Conservation (phyloP, 202 grass and related monocot species). For the Brachypodium distachyon region DNA sequence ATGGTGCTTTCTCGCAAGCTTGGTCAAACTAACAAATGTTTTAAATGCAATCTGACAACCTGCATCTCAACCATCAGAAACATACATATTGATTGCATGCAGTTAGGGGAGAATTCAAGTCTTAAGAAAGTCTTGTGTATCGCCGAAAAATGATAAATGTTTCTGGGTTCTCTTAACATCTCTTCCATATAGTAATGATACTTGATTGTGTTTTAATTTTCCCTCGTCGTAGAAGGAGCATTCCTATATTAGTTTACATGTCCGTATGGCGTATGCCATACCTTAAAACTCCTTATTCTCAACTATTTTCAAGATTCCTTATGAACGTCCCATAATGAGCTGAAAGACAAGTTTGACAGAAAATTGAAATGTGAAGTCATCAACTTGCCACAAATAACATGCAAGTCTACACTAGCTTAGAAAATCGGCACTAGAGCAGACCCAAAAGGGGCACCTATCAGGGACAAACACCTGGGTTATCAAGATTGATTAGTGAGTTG, state of each 20-base stretch:
- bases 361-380: not conserved
- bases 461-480: constrained; percentile 10
- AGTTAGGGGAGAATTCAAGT: not conserved
- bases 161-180: not conserved
- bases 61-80: not conserved
- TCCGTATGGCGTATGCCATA: not conserved
- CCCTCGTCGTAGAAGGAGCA: not conserved
- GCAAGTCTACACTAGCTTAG: not conserved
- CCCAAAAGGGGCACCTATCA: not conserved
- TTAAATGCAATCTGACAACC: not conserved
- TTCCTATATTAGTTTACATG: not conserved
- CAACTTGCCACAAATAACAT: not conserved
- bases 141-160: not conserved
- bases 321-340: not conserved
- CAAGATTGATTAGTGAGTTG: not conserved
- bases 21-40: not conserved
- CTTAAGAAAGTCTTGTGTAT: not conserved
- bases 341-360: not conserved
- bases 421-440: not conserved
- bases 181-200: not conserved
- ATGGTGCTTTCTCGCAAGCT: not conserved
- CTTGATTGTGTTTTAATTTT: not conserved
- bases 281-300: not conserved
- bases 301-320: not conserved
- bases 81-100: not conserved